Base-by-base conservation (phyloP, 495 filamentous ascomycete genomes). In the Lasiosphaeria hispida region DNA sequence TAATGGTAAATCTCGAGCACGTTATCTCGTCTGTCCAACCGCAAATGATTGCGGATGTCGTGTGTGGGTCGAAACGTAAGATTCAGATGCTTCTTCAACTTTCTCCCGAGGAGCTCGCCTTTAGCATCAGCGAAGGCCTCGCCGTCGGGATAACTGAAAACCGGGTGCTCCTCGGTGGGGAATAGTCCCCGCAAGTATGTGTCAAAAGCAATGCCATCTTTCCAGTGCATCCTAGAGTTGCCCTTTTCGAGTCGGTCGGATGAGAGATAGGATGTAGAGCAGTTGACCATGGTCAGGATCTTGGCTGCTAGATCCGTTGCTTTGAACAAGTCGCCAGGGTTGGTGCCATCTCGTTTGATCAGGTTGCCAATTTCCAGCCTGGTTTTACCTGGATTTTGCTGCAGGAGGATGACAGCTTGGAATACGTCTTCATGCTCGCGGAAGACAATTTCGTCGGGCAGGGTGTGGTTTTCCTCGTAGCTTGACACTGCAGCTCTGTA, bases 31-130 rank as follows among this genome's bases (percentile, higher is more conserved):
- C 62, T 57, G 37, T 74, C 67, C 0, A 72, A 55, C 40, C 54
- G 63, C 9, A 74, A 54, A 49, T 74, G 72, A 39, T 63, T 60
- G 39, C 65, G 57, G 36, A 74, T 54, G 40, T 74, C 69, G 58
- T 71, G 54, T 11, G 72, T 72, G 37, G 66, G 64, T 19, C 53
- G 51, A 53, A 74, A 63, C 33, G 49, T 66, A 19, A 74, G 35
- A 10, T 59, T 59, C 30, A 64, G 48, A 38, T 47, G 55, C 42
- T 72, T 71, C 30, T 63, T 69, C 18, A 72, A 54, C 42, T 66
- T 75, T 19, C 42, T 68, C 30, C 64, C 72, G 17, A 19, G 57
- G 9, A 72, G 43, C 11, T 57, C 53, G 14, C 36, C 36, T 48
- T 69, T 69, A 35, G 65, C 58, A 36, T 66, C 62, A 19, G 38